phyloP scores from a whole-genome alignment of 2,329 filamentous ascomycete species.

The Epichloe aotearoae region DNA sequence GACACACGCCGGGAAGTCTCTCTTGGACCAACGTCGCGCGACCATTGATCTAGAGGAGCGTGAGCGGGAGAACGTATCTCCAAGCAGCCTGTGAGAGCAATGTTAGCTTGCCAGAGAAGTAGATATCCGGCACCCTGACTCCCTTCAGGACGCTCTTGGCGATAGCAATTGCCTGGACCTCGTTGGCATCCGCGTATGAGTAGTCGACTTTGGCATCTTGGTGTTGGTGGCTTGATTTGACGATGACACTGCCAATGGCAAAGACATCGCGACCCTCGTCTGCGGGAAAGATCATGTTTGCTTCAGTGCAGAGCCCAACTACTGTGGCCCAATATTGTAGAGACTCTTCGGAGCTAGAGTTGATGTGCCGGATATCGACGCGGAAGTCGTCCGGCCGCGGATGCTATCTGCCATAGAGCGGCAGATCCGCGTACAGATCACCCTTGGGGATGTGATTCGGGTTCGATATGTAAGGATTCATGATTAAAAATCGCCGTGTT shows the following conservation, averaged over 20 bases:
- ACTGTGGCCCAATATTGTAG: conserved; percentile 21
- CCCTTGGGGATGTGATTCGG: neutral
- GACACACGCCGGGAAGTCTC: conserved; percentile 22
- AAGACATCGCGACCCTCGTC: conserved; percentile 26
- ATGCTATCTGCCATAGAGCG: neutral
- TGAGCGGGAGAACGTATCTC: neutral
- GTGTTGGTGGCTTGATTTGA: conserved; percentile 25
- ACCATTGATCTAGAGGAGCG: conserved; percentile 19
- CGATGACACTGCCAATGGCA: conserved; percentile 25
- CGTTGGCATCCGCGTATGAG: conserved; percentile 28
- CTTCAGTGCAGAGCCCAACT: conserved; percentile 16
- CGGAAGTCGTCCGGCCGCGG: conserved; percentile 1
- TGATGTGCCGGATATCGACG: conserved; percentile 10
- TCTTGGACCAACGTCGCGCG: conserved; percentile 24
- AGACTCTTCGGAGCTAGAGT: conserved; percentile 12
- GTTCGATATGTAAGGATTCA: neutral
- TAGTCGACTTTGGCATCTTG: conserved; percentile 15
- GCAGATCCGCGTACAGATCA: neutral
- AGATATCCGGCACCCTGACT: conserved; percentile 23
- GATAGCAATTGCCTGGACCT: conserved; percentile 20
- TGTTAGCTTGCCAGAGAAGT: conserved; percentile 25
- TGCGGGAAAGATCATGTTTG: conserved; percentile 13
- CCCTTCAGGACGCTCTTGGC: conserved; percentile 15
- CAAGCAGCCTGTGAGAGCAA: neutral
- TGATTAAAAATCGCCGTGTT: too few relatives aligned